Base-by-base conservation (phyloP, 371 early-diverging fungal species). In the Lichtheimia corymbifera region DNA sequence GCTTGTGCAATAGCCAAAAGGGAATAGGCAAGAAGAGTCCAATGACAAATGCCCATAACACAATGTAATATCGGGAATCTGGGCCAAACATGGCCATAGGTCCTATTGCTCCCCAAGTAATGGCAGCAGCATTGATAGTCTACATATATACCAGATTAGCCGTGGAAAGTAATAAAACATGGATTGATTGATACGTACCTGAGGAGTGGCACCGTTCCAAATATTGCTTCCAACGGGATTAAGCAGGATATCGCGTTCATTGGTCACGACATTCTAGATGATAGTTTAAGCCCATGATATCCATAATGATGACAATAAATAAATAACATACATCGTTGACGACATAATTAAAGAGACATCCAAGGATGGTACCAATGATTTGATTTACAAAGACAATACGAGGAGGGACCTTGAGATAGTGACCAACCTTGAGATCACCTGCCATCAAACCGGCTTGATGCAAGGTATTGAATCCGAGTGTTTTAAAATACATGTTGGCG, bases 381-480 rank as follows among this genome's bases (percentile, higher is more conserved):
- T 89, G 90, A 12, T 77, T 78, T 4, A 74, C 61, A 61, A 88
- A 90, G 58, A 86, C 68, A 28, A 73, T 53, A 12, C 87, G 76
- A 4, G 90, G 90, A 18, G 90, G 90, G 1, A 90, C 83, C 71
- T 91, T 91, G 74, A 91, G 85, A 65, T 91, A 91, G 43, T 88
- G 85, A 12, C 89, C 90, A 30, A 90, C 76, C 58, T 90, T 90
- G 45, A 88, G 80, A 66, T 89, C 88, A 13, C 62, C 59, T 0
- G 82, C 81, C 69, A 85, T 75, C n/a, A 63, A 17, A 28, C 83
- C 75, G 4, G 86, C 82, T 68, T 87, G 84, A 11, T 56, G 65
- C 66, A 86, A 61, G 4, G 86, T 81, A 52, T 79, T 82, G 57
- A 73, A 79, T 5, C 89, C 87, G 22, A 83, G 60, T 0, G 71